Base-by-base conservation (phyloP, 305 asterid species). In the Lippia alba region DNA sequence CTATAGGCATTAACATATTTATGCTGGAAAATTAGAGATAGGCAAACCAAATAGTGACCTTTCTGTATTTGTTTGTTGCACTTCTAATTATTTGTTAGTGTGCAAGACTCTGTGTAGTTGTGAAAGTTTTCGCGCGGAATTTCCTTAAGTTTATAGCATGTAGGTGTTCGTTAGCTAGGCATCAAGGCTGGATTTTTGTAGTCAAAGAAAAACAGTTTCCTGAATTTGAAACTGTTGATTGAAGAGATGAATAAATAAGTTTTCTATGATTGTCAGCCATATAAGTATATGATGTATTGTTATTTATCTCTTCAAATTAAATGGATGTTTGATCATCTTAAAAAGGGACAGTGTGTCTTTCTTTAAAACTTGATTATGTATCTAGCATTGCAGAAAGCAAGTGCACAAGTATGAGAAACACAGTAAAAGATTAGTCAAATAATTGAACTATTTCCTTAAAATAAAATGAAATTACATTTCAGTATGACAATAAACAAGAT, bases 1-100 rank as follows among this genome's bases (percentile, higher is more conserved):
- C 83, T 81, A 85, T 68, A 65, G 79, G 71, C 76, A 69, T 57
- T 76, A 79, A 75, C 75, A 20, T 58, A 36, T 76, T 74, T 76
- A 12, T 53, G 56, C 76, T 48, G 56, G 30, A 41, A 49, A 32
- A 61, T 50, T 57, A 71, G 67, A 20, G 66, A 69, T 45, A 20
- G 60, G 34, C 58, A 53, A 63, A 57, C 57, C 33, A 18, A 14
- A 56, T 8, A 60, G 20, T 45, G 54, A 24, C 53, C 36, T 46
- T 58, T 59, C 32, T 58, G 66, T 67, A 56, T 32, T 60, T 18
- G 54, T 67, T 48, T 44, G 48, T 30, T 66, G 62, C 33, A 58
- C 49, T 6, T 19, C 7, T 33, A 24, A 45, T 48, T 36, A 36
- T 36, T 36, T 32, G 5, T 12, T 32, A 56, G 30, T 33, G 36